phyloP scores from a whole-genome alignment of 768 basidiomycete genomes.

The Kwoniella shandongensis region DNA sequence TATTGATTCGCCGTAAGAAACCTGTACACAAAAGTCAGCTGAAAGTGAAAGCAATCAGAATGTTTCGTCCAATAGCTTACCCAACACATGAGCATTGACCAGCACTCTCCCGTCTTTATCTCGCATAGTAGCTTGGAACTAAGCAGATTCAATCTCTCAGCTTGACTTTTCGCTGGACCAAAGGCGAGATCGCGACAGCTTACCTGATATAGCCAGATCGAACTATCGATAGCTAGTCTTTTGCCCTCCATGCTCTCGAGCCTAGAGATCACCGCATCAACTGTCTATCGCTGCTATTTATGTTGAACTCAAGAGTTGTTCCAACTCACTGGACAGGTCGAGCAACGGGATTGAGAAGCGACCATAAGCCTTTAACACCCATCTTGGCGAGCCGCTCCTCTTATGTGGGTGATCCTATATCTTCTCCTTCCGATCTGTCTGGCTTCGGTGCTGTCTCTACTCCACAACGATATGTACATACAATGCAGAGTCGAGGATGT shows the following conservation, averaged over 20 bases:
- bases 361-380: conserved; percentile 98
- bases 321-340: conserved; percentile 79
- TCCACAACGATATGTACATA: too few species aligned
- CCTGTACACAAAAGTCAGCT: conserved; percentile 19
- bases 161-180: neutral
- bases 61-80: conserved; percentile 54
- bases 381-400: conserved; percentile 56
- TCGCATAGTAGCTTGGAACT: conserved; percentile 97
- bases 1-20: conserved; percentile 71
- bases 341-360: conserved; percentile 84
- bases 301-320: too few species aligned
- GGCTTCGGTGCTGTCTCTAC: too few species aligned
- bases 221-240: conserved; percentile 93
- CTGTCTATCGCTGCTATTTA: too few species aligned
- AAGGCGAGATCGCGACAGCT: conserved; percentile 1
- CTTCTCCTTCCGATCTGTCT: neutral
- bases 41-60: neutral
- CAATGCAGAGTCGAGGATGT: too few species aligned
- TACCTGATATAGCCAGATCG: conserved; percentile 95
- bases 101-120: conserved; percentile 90
- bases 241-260: conserved; percentile 95
- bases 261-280: conserved; percentile 57
- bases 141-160: neutral
- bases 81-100: conserved; percentile 89
- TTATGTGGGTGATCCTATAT: neutral